These are phyloP conservation scores for Linnemannia elongata DNA, from an alignment of 192 early-diverging fungal species.

Conservation along the genomic window DNA sequence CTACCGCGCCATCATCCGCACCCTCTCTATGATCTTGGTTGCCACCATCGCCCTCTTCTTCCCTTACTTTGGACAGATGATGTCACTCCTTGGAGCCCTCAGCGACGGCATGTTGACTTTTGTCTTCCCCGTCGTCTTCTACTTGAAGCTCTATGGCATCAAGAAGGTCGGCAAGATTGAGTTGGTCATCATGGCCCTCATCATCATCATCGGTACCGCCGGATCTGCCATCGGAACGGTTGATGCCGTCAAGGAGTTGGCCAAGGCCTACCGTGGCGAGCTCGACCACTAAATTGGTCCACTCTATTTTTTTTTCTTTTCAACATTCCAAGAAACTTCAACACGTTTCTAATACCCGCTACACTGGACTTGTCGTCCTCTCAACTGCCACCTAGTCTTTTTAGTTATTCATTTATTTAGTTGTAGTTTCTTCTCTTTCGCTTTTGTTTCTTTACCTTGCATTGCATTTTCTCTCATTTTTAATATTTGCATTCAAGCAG, in stretches of 20 bases:
- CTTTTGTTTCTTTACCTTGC: not conserved
- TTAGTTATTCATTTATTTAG: not conserved
- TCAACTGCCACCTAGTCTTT: constrained; percentile 3
- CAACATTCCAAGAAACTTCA: not conserved
- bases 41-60: constrained; percentile 63
- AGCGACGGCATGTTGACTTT: constrained; percentile 68
- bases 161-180: constrained; percentile 39
- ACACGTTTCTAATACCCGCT: constrained; percentile 24
- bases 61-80: constrained; percentile 76
- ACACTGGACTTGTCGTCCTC: not conserved
- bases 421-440: not conserved
- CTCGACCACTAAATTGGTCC: constrained; percentile 8
- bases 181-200: constrained; percentile 40
- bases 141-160: constrained; percentile 67
- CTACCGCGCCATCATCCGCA: constrained; percentile 63
- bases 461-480: constrained; percentile 3
- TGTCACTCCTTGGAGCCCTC: constrained; percentile 73
- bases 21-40: constrained; percentile 59
- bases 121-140: constrained; percentile 70
- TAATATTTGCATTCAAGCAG: not conserved
- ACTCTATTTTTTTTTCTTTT: no score
- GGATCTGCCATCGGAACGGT: constrained; percentile 74
- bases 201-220: constrained; percentile 67
- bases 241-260: constrained; percentile 71
- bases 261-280: constrained; percentile 62